Evolutionary conservation across 2,329 filamentous ascomycete species (phyloP), one percentile per base, ranked within the genome.

Genomic region (Colletotrichum aenigma): DNA sequence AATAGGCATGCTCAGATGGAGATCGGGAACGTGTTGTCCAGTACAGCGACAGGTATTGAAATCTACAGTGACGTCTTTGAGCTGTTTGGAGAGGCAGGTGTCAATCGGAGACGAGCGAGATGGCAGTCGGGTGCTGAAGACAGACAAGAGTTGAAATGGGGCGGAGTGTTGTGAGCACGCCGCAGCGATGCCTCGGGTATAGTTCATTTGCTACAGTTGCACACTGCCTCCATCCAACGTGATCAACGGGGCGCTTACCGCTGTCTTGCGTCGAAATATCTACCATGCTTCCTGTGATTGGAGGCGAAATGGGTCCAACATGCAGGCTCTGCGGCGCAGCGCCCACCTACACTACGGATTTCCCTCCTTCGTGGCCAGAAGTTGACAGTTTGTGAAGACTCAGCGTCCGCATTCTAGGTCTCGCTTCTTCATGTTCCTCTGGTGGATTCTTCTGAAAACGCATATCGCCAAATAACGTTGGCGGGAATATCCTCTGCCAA

Each of bases 231-330:
- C 55, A 28, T 16, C 55, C 13, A 58, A 16, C 13, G 7, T 58
- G 55, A 18, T 12, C 24, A 58, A 6, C 4, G 24, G 7, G 1
- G 55, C 26, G 55, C 26, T 28, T 58, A 6, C 24, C 24, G 55
- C 4, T 28, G 15, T 48, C 43, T 48, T 21, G n/a, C 10, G 1
- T 38, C 36, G 36, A 18, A 38, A 4, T 7, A 8, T 8, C 38
- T n/a, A 2, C 38, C 18, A 30, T 32, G 56, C n/a, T 4, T 60
- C 7, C 56, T 60, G 56, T 18, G 26, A 60, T 60, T 60, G 56
- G 43, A 21, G 43, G 0, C 1, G 43, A 1, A 48, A 0, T 1
- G 10, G 3, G 2, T 2, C 43, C 10, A 0, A 0, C 6, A 48
- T 48, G 43, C 43, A 52, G 43, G 43, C 10, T 52, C 12, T 48